Conservation (phyloP, 2,329 filamentous ascomycete genomes). For the Tolypocladium tropicale region DNA sequence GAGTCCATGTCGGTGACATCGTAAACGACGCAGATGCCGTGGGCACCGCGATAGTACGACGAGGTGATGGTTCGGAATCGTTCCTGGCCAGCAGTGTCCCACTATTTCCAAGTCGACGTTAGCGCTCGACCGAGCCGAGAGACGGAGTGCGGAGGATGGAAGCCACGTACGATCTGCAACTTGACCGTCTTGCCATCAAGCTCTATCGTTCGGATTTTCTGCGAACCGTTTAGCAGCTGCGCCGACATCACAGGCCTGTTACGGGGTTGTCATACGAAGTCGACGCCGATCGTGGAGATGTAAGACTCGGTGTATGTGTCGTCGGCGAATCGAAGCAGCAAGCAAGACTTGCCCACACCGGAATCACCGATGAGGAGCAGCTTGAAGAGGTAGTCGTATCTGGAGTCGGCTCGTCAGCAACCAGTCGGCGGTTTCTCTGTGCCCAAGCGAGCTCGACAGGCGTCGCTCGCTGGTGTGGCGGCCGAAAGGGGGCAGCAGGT, state of each 20-base stretch:
- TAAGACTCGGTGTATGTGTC: slow-evolving; percentile 99
- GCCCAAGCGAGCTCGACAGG: not conserved
- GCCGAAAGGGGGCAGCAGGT: not conserved
- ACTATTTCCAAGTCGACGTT: slow-evolving; percentile 42
- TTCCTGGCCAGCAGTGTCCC: slow-evolving; percentile 98
- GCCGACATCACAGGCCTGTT: not conserved
- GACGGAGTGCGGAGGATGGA: not conserved
- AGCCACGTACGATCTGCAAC: slow-evolving; percentile 80
- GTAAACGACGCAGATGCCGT: slow-evolving; percentile 99
- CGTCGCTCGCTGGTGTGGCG: slow-evolving; percentile 1
- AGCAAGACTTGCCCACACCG: slow-evolving; percentile 98
- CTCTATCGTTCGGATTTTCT: slow-evolving; percentile 99
- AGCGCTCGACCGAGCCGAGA: not conserved
- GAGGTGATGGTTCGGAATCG: slow-evolving; percentile 99
- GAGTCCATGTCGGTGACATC: slow-evolving; percentile 99
- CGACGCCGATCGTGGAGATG: slow-evolving; percentile 98
- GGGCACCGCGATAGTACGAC: slow-evolving; percentile 97
- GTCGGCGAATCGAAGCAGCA: slow-evolving; percentile 95
- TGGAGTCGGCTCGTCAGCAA: slow-evolving; percentile 28
- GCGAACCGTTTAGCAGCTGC: slow-evolving; percentile 6
- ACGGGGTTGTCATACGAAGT: slow-evolving; percentile 65
- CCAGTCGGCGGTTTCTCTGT: not conserved
- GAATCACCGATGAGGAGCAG: slow-evolving; percentile 99
- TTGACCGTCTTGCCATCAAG: slow-evolving; percentile 99
- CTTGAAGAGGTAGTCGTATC: slow-evolving; percentile 99